A percentile compares a stretch with the other conserved stretches of the same genome.
Evolutionary conservation across 441 rosid genomes (phyloP).

Genomic region (Flueggea neowawraea): DNA sequence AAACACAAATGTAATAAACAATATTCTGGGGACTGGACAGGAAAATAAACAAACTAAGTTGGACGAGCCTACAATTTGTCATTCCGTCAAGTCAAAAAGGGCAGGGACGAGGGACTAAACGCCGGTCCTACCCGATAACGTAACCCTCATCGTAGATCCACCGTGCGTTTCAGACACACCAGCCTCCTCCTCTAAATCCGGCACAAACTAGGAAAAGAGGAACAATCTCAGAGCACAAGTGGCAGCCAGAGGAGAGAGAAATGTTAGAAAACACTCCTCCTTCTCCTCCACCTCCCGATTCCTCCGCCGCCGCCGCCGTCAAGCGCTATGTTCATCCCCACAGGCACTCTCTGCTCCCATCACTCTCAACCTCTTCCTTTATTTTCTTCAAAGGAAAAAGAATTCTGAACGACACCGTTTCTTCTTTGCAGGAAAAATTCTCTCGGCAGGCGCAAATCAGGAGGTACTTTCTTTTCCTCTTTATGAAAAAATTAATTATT

Average conservation of each 20-base stretch:
- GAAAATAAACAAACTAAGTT: too few relatives aligned
- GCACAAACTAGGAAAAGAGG: neutral
- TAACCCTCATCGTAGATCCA: conserved; percentile 3
- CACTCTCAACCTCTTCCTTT: neutral
- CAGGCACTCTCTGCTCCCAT: conserved; percentile 44
- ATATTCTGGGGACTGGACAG: too few relatives aligned
- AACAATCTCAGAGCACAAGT: neutral
- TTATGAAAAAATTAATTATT: neutral
- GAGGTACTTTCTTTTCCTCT: conserved; percentile 28
- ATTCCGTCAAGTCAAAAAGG: too few relatives aligned
- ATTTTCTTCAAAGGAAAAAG: neutral
- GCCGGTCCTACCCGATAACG: too few relatives aligned
- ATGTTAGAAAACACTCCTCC: conserved; percentile 66
- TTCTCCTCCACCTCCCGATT: conserved; percentile 37
- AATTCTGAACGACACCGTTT: neutral
- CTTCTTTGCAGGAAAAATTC: conserved; percentile 45
- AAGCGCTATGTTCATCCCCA: conserved; percentile 75
- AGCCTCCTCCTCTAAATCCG: neutral
- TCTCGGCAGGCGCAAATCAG: conserved; percentile 54
- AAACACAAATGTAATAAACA: too few relatives aligned
- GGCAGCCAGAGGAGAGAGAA: conserved; percentile 8
- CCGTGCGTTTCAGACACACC: neutral
- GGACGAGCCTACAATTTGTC: too few relatives aligned
- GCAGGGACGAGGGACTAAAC: too few relatives aligned
- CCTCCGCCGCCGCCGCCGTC: conserved; percentile 24